Percentiles rank a stretch among this genome's conserved stretches.
These are phyloP conservation scores for Colletotrichum costaricense DNA, from an alignment of 2,329 filamentous ascomycete species.

Conservation along the genomic window DNA sequence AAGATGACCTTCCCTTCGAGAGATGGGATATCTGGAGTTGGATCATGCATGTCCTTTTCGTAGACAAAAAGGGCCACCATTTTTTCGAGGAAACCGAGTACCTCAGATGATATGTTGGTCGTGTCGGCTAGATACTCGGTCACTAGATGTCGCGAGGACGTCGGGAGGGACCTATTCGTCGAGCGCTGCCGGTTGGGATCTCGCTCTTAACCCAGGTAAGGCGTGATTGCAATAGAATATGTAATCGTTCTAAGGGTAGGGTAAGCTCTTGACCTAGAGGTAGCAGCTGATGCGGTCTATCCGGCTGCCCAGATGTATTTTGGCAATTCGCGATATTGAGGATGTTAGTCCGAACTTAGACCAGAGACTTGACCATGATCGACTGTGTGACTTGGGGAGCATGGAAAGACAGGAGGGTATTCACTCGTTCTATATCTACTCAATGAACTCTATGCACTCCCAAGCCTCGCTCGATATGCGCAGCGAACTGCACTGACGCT, in stretches of 20 bases:
- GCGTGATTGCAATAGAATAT: too few species aligned
- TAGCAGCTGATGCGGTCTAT: neutral
- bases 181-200: neutral
- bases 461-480: neutral
- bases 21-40: constrained; percentile 46
- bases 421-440: neutral
- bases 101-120: neutral
- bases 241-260: neutral
- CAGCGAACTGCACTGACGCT: neutral
- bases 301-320: neutral
- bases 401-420: neutral
- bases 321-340: neutral
- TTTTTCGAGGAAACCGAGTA: neutral
- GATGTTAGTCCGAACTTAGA: neutral
- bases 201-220: neutral
- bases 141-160: neutral
- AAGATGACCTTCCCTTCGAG: constrained; percentile 61
- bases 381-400: neutral
- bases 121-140: too few species aligned
- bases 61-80: constrained; percentile 18
- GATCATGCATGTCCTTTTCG: constrained; percentile 18
- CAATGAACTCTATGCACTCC: neutral
- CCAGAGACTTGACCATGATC: neutral
- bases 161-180: neutral
- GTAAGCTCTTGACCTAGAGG: neutral